A percentile compares a stretch with the other conserved stretches of the same genome.
Conservation (phyloP, 2,329 filamentous ascomycete species). For the Botrytis porri region DNA sequence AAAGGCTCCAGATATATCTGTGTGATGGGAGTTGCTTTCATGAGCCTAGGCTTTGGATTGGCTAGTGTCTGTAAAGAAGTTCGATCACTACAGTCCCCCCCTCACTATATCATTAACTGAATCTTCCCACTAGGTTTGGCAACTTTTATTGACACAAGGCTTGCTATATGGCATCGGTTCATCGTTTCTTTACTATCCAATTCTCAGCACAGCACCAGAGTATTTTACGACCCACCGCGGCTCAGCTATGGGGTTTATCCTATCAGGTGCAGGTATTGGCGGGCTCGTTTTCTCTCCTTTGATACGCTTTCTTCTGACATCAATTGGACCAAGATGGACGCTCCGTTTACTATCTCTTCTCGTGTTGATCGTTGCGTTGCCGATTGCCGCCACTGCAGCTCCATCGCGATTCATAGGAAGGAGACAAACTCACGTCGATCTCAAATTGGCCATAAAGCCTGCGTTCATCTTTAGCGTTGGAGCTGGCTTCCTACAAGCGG, state of each 20-base stretch:
- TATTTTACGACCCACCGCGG: conserved; percentile 49
- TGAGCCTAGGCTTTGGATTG: conserved; percentile 45
- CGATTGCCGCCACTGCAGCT: conserved; percentile 43
- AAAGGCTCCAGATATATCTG: conserved; percentile 41
- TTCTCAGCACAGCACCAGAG: conserved; percentile 47
- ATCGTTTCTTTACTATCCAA: conserved; percentile 43
- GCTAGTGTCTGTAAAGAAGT: conserved; percentile 39
- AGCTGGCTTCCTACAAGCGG: conserved; percentile 44
- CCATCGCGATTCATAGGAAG: conserved; percentile 41
- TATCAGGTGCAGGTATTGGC: conserved; percentile 44
- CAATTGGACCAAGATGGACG: conserved; percentile 46
- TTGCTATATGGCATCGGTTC: conserved; percentile 46
- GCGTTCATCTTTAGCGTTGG: conserved; percentile 44
- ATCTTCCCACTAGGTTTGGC: conserved; percentile 39
- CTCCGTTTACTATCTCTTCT: conserved; percentile 42
- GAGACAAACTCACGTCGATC: conserved; percentile 42
- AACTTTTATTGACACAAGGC: conserved; percentile 48
- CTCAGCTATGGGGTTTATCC: conserved; percentile 46
- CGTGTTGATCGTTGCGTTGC: conserved; percentile 41
- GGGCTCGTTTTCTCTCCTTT: conserved; percentile 44
- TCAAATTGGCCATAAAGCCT: conserved; percentile 40
- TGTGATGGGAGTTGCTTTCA: conserved; percentile 42
- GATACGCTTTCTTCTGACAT: conserved; percentile 43
- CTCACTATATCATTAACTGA: neutral
- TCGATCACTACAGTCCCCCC: neutral